Evolutionary conservation across 2,329 filamentous ascomycete genomes (phyloP), one percentile per base, ranked within the genome.

Genomic region (Hypoxylon sp.): DNA sequence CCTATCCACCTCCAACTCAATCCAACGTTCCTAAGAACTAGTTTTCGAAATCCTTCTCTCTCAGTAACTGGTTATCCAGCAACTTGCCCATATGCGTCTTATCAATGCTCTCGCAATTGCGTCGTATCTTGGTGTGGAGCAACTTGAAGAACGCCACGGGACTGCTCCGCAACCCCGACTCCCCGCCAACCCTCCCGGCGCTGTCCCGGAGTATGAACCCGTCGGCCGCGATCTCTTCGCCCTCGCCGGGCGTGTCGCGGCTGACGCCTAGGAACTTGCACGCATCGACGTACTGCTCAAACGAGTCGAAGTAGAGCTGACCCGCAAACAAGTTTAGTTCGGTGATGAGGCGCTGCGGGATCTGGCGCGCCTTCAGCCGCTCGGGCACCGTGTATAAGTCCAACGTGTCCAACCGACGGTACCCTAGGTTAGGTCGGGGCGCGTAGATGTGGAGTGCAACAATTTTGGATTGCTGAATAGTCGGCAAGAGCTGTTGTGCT

Each of bases 271-370:
- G 78, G 44, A 83, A 84, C 0, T 80, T 75, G 66, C 88, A 90
- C 0, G 85, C 74, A 0, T 80, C 75, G 0, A 76, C 69, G 68
- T 93, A 94, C 59, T 92, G 85, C 0, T 79, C 64, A 48, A 83
- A 86, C 0, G 81, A 84, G 0, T 75, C 77, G 8, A 93, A 80
- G 71, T 93, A 93, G 0, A 93, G 81, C 61, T 91, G 89, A 0
- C 91, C 91, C 0, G 91, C 82, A 61, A 94, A 93, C 0, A 93
- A 78, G 48, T 91, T 90, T 0, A 93, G 82, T 62, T 88, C 82
- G 6, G 64, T 66, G n/a, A 73, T 57, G 17, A 73, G 61, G 0
- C 31, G 17, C 30, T 51, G 61, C 8, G 75, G 66, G 10, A 73
- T 51, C 10, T 20, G 27, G 8, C 67, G 64, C 25, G 27, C 11